Conservation (phyloP, 768 basidiomycete genomes). For the Lepiota brunneoincarnata region DNA sequence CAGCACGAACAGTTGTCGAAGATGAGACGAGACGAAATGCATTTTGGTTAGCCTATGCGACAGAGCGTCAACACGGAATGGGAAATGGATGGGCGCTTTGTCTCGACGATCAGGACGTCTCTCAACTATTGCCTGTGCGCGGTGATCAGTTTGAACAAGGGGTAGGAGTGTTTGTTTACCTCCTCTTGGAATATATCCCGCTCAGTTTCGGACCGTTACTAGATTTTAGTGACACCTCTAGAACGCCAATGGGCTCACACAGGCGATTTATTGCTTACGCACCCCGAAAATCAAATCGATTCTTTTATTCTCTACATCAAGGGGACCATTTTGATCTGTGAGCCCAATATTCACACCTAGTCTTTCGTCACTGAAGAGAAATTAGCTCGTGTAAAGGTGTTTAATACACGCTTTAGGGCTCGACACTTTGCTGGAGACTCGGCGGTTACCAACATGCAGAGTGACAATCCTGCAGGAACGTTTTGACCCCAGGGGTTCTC, state of each 20-base stretch:
- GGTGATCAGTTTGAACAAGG: conserved; percentile 60
- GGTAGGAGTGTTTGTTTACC: conserved; percentile 32
- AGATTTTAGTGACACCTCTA: conserved; percentile 47
- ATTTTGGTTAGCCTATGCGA: conserved; percentile 71
- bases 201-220: conserved; percentile 6
- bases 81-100: conserved; percentile 71
- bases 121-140: conserved; percentile 65
- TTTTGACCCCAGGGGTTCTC: conserved; percentile 57
- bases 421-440: conserved; percentile 59
- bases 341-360: conserved; percentile 11
- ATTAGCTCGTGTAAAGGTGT: conserved; percentile 52
- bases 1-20: conserved; percentile 61
- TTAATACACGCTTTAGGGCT: conserved; percentile 64
- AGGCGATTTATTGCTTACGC: conserved; percentile 54
- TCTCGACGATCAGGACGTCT: conserved; percentile 73
- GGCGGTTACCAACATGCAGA: conserved; percentile 38
- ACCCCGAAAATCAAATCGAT: conserved; percentile 63
- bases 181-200: background rate
- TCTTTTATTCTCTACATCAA: conserved; percentile 74
- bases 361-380: background rate
- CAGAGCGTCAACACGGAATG: conserved; percentile 64
- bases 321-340: conserved; percentile 60
- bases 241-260: conserved; percentile 70
- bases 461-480: conserved; percentile 39
- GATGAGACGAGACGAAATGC: conserved; percentile 71